phyloP scores from a whole-genome alignment of 371 early-diverging fungal genomes.

The Dinochytrium kinnereticum region DNA sequence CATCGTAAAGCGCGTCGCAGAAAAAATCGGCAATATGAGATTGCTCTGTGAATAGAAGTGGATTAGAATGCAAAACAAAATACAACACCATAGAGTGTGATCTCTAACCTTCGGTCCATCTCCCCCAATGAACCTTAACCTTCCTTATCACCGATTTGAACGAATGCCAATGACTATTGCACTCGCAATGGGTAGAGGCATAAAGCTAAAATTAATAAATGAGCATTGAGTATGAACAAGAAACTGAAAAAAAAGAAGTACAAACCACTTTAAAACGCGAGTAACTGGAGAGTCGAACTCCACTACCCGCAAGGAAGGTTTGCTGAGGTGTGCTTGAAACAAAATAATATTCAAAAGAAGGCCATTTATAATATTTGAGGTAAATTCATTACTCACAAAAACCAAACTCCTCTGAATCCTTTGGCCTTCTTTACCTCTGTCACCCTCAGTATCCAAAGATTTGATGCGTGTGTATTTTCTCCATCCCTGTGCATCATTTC shows the following conservation, averaged over 20 bases:
- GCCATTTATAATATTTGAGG: background rate
- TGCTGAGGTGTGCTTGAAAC: background rate
- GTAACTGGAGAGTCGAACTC: background rate
- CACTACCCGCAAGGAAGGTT: background rate
- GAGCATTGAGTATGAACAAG: background rate
- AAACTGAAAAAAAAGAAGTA: background rate
- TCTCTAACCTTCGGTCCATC: background rate
- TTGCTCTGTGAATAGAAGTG: background rate
- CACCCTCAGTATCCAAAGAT: background rate
- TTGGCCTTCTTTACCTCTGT: background rate
- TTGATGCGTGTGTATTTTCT: too few relatives aligned
- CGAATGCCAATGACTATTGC: background rate
- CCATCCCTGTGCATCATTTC: too few relatives aligned
- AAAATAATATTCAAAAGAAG: background rate
- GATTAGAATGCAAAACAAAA: background rate
- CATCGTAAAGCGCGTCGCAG: background rate
- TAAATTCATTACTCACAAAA: background rate
- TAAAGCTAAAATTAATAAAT: background rate
- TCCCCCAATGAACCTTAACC: background rate
- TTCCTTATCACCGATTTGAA: background rate
- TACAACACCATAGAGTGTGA: background rate
- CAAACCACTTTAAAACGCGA: background rate
- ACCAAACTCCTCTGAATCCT: slow-evolving; percentile 3
- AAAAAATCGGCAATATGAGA: background rate
- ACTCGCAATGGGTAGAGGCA: slow-evolving; percentile 9